A percentile compares a stretch with the other conserved stretches of the same genome.
These are phyloP conservation scores for Eucalyptus brandiana DNA, from an alignment of 345 rosid genomes.

Conservation along the genomic window DNA sequence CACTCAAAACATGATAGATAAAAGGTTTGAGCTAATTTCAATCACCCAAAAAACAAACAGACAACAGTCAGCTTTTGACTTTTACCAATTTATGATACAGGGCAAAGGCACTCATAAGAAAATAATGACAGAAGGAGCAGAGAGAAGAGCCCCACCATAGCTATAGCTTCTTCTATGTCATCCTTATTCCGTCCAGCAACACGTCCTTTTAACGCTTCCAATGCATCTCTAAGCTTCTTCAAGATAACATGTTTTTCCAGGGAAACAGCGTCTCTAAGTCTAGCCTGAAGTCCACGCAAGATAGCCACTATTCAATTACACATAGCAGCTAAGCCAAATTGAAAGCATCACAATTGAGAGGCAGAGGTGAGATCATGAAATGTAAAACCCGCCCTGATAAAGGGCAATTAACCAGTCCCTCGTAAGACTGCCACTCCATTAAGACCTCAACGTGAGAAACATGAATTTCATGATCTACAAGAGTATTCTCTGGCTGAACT, in stretches of 20 bases:
- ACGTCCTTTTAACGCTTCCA: slow-evolving; percentile 82
- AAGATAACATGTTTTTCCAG: slow-evolving; percentile 94
- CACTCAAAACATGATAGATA: not conserved
- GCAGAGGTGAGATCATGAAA: not conserved
- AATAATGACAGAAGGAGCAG: not conserved
- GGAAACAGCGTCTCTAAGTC: slow-evolving; percentile 83
- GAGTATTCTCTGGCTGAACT: not conserved
- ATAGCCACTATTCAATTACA: not conserved
- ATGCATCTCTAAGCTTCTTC: slow-evolving; percentile 93
- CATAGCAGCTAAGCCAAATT: not conserved
- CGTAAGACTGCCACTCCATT: not conserved
- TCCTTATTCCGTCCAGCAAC: slow-evolving; percentile 93
- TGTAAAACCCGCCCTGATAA: not conserved
- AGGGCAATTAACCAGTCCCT: not conserved
- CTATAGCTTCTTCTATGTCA: slow-evolving; percentile 89
- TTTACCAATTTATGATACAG: not conserved
- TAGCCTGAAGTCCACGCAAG: slow-evolving; percentile 50
- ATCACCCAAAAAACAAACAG: not conserved
- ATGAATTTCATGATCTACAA: not conserved
- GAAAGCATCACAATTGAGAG: not conserved
- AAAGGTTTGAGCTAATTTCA: not conserved
- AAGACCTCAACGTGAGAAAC: not conserved
- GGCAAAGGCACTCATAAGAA: not conserved
- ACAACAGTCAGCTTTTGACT: not conserved
- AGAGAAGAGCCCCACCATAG: slow-evolving; percentile 51